A percentile compares a stretch with the other conserved stretches of the same genome.
Conservation (phyloP, 108 stramenopile genomes). For the Hondaea fermentalgiana region DNA sequence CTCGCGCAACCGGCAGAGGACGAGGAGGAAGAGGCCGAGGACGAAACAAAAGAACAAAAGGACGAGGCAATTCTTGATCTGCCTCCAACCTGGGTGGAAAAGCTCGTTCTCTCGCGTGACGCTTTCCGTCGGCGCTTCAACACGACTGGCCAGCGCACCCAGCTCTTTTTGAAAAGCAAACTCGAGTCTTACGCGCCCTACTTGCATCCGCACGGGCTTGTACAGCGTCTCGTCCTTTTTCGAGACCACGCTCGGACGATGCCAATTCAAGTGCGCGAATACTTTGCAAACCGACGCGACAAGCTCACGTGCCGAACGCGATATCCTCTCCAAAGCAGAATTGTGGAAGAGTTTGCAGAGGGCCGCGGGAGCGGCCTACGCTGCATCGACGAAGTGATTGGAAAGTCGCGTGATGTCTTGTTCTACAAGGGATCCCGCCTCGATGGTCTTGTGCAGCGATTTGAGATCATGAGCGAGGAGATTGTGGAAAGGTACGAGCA, state of each 20-base stretch:
- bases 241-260: constrained; percentile 41
- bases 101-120: constrained; percentile 34
- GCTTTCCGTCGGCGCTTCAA: constrained; percentile 35
- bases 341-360: constrained; percentile 49
- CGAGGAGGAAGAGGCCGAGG: background rate
- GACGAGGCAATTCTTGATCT: constrained; percentile 39
- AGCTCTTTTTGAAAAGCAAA: constrained; percentile 49
- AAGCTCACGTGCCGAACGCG: constrained; percentile 43
- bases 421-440: constrained; percentile 48
- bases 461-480: constrained; percentile 43
- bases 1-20: background rate
- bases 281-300: constrained; percentile 50
- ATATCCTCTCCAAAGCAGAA: constrained; percentile 33
- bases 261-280: constrained; percentile 44
- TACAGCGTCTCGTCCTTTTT: constrained; percentile 41
- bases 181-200: constrained; percentile 54
- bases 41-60: background rate
- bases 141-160: constrained; percentile 41
- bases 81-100: constrained; percentile 47
- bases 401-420: constrained; percentile 32
- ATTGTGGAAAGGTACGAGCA: constrained; percentile 41
- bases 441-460: constrained; percentile 45
- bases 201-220: constrained; percentile 52
- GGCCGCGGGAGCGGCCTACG: constrained; percentile 33
- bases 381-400: constrained; percentile 26